Conservation (phyloP, 495 filamentous ascomycete species). For the Talaromyces borbonicus region DNA sequence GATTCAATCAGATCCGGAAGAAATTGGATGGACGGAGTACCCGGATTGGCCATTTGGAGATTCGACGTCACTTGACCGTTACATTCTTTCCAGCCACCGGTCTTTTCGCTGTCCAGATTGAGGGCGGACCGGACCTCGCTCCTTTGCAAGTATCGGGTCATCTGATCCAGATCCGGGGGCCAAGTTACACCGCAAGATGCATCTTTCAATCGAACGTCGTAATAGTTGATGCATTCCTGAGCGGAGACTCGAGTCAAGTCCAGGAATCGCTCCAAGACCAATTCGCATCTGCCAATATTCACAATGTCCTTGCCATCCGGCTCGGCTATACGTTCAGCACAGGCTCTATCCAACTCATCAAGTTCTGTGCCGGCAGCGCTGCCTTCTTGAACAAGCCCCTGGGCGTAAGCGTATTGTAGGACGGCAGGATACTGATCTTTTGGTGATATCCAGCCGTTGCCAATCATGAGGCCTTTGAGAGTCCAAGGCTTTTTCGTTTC, state of each 20-base stretch:
- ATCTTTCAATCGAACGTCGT: conserved; percentile 80
- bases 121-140: conserved; percentile 71
- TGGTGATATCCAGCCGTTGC: conserved; percentile 95
- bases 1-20: conserved; percentile 66
- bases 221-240: conserved; percentile 79
- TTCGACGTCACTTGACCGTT: conserved; percentile 58
- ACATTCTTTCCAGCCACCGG: conserved; percentile 87
- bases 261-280: conserved; percentile 60
- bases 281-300: conserved; percentile 61
- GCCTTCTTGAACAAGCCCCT: conserved; percentile 58
- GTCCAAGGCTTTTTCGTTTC: conserved; percentile 60
- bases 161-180: conserved; percentile 70
- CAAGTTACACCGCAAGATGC: conserved; percentile 85
- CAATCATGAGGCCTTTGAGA: conserved; percentile 80
- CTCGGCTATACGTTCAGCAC: conserved; percentile 44
- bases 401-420: conserved; percentile 64
- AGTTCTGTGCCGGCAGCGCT: conserved; percentile 53
- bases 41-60: conserved; percentile 58
- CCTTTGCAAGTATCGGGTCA: conserved; percentile 77
- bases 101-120: conserved; percentile 72
- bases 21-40: conserved; percentile 55
- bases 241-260: conserved; percentile 41
- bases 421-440: conserved; percentile 86
- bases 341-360: conserved; percentile 60
- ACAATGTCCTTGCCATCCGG: conserved; percentile 48